These are phyloP conservation scores for Chaetomium fimeti DNA, from an alignment of 495 filamentous ascomycete species.

Conservation along the genomic window DNA sequence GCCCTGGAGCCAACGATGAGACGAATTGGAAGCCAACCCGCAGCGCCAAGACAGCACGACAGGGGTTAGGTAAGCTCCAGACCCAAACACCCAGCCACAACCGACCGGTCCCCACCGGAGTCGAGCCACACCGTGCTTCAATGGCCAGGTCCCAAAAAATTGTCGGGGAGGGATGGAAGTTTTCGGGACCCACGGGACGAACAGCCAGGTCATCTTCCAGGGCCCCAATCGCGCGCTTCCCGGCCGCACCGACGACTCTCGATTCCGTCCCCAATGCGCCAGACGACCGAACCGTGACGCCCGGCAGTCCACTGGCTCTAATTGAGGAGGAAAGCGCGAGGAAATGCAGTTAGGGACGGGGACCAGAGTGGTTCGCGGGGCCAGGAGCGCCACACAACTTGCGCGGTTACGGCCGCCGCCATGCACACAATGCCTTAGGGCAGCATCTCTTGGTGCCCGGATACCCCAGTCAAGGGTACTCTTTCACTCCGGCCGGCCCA, in stretches of 20 bases:
- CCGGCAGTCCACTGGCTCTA: constrained; percentile 34
- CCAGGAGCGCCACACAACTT: constrained; percentile 26
- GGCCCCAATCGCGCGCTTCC: constrained; percentile 9
- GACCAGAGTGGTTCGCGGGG: constrained; percentile 38
- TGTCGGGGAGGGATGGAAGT: constrained; percentile 29
- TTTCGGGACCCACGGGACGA: constrained; percentile 31
- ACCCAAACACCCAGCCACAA: constrained; percentile 21
- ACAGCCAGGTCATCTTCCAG: constrained; percentile 1
- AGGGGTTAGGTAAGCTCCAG: too few species aligned
- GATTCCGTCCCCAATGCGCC: constrained; percentile 25
- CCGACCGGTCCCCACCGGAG: background rate
- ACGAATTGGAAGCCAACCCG: too few species aligned
- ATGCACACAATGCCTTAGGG: constrained; percentile 41
- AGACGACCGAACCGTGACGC: constrained; percentile 20
- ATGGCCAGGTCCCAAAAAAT: constrained; percentile 18
- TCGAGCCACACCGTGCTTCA: constrained; percentile 1
- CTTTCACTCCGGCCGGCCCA: constrained; percentile 42
- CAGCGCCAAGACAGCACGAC: background rate
- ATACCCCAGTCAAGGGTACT: constrained; percentile 38
- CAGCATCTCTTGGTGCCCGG: constrained; percentile 34
- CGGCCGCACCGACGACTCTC: constrained; percentile 10
- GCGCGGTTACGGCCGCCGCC: constrained; percentile 23
- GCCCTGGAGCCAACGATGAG: background rate
- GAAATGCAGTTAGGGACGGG: constrained; percentile 47
- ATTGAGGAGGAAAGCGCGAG: constrained; percentile 22